A percentile compares a stretch with the other conserved stretches of the same genome.
phyloP scores from a whole-genome alignment of 257 asterid species.

The Solanum etuberosum region DNA sequence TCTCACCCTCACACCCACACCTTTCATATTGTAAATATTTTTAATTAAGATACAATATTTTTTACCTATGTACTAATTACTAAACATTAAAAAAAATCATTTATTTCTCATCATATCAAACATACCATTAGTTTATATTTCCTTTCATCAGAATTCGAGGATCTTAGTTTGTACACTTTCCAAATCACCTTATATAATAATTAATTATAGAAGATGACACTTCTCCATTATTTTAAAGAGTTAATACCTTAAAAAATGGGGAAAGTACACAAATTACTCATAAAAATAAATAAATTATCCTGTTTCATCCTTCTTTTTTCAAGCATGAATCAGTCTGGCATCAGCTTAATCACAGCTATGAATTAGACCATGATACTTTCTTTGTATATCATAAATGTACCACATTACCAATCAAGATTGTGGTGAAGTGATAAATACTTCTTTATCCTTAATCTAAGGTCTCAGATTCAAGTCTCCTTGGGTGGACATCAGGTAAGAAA shows the following conservation, averaged over 20 bases:
- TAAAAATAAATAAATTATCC: not conserved
- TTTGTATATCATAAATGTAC: not conserved
- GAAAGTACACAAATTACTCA: not conserved
- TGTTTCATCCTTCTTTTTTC: not conserved
- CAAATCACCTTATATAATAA: not conserved
- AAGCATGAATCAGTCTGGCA: not conserved
- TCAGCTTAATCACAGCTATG: not conserved
- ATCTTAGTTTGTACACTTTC: not conserved
- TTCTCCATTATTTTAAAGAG: not conserved
- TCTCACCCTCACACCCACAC: not conserved
- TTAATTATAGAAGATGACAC: not conserved
- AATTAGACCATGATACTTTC: not conserved
- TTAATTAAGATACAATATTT: no score
- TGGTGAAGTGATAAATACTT: no score
- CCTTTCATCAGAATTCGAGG: not conserved
- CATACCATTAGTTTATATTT: not conserved
- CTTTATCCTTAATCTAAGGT: no score
- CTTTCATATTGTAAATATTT: not conserved
- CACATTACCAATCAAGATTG: no score
- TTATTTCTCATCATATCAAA: not conserved
- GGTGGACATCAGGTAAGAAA: no score
- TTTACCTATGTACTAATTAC: not conserved
- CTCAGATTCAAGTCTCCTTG: no score
- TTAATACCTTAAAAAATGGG: not conserved
- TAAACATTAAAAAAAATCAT: not conserved